These are phyloP conservation scores for Fimicolochytrium jonesii DNA, from an alignment of 192 early-diverging fungal species.

Conservation along the genomic window DNA sequence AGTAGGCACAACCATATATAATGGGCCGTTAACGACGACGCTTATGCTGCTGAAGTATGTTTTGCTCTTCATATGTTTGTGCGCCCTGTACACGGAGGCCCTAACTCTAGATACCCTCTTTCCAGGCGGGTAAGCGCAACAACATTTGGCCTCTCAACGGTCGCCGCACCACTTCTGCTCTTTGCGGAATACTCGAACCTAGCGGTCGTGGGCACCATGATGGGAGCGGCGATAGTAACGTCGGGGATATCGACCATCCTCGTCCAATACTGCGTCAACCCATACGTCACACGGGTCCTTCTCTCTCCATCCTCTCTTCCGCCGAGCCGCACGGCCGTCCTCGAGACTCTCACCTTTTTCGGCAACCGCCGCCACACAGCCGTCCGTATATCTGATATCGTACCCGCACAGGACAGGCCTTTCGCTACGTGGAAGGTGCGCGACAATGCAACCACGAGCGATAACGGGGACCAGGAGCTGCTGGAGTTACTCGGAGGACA, in stretches of 20 bases:
- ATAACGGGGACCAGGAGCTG: background rate
- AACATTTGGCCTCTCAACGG: slow-evolving; percentile 12
- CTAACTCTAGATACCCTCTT: too few species aligned
- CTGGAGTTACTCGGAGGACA: background rate
- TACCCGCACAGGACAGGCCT: slow-evolving; percentile 2
- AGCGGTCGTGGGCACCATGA: slow-evolving; percentile 24
- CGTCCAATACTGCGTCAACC: slow-evolving; percentile 21
- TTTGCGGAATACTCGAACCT: slow-evolving; percentile 13
- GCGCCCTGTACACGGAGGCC: too few species aligned
- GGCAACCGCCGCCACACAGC: slow-evolving; percentile 17
- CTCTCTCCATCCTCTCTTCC: background rate
- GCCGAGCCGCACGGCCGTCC: background rate
- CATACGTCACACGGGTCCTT: slow-evolving; percentile 16
- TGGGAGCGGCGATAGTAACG: slow-evolving; percentile 24
- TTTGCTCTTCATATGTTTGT: too few species aligned
- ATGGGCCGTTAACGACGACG: too few species aligned
- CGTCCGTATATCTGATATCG: background rate
- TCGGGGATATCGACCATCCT: slow-evolving; percentile 13
- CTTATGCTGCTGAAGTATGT: too few species aligned
- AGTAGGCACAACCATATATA: too few species aligned
- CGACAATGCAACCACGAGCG: background rate
- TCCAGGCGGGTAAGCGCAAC: slow-evolving; percentile 15
- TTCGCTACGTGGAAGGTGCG: slow-evolving; percentile 19
- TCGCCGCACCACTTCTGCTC: slow-evolving; percentile 1
- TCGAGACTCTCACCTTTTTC: slow-evolving; percentile 24